Evolutionary conservation across 805 yeast species (phyloP), one percentile per base, ranked within the genome.

Genomic region (Blastobotrys peoriensis): DNA sequence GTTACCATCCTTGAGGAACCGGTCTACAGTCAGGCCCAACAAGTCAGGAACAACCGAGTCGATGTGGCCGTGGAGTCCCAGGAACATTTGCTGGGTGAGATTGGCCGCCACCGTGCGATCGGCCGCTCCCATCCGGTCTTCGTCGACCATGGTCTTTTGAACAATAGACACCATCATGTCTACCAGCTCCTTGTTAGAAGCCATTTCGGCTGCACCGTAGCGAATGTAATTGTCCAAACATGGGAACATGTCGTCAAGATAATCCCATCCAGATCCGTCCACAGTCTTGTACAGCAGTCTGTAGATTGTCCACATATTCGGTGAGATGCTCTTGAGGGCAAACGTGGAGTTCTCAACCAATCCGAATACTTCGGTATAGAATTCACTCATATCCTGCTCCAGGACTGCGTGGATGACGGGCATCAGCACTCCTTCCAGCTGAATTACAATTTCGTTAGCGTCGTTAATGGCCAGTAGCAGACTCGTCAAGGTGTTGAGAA

Each of bases 401-500:
- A 91, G 70, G 4, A 89, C 83, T 52, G 73, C 77, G 48, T 74
- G 74, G 37, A 87, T 76, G 13, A 81, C 79, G 4, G 95, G 94
- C 40, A 74, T 65, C 40, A 85, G 75, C 4, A 79, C 76, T 43
- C 75, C 79, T 57, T 86, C 87, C 41, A 89, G 69, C 58, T 71
- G 73, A 19, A 63, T 65, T 13, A 86, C 81, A 40, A 83, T 73
- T 35, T 79, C 84, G 5, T 70, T 69, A 1, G 96, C 81, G 58
- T 82, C 83, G 62, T 93, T 95, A 66, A 89, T 79, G 3, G 95
- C 81, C 40, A 86, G 65, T 34, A 91, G 65, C 43, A 91, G 81
- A 0, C 96, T 86, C 25, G 83, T 77, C 66, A 89, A 75, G 2
- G 96, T 89, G 53, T 81, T 82, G 51, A 91, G 63, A 27, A 88